phyloP scores from a whole-genome alignment of 495 filamentous ascomycete genomes.

The Penicillium cosmopolitanum region DNA sequence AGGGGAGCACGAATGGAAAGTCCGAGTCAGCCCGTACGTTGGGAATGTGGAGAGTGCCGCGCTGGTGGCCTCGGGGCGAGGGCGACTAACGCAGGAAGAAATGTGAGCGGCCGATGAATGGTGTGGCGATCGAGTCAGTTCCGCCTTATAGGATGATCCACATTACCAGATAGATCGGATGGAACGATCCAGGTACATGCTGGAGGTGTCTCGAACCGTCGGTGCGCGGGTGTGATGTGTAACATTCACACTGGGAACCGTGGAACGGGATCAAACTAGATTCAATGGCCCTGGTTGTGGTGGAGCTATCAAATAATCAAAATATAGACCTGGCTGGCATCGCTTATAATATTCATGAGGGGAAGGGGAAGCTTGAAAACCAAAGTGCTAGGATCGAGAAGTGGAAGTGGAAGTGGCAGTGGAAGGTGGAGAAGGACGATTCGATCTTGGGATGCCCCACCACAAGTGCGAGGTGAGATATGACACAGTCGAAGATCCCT shows the following conservation, averaged over 20 bases:
- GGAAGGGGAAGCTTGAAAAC: no score
- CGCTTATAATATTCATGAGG: no score
- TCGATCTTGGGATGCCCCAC: background rate
- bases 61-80: background rate
- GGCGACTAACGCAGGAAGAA: background rate
- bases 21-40: conserved; percentile 11
- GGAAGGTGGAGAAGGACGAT: background rate
- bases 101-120: background rate
- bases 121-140: background rate
- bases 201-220: conserved; percentile 8
- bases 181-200: conserved; percentile 25
- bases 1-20: conserved; percentile 15
- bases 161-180: conserved; percentile 28
- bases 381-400: no score
- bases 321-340: background rate
- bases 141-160: conserved; percentile 14
- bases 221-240: conserved; percentile 33
- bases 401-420: no score
- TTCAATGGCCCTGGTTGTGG: conserved; percentile 12
- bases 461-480: background rate
- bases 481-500: background rate
- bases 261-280: conserved; percentile 16
- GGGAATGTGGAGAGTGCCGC: conserved; percentile 22
- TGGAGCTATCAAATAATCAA: background rate
- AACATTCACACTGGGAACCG: conserved; percentile 27